Evolutionary conservation across 164 flowering plant species (phyloP).

Genomic region (Vitis cinerea): DNA sequence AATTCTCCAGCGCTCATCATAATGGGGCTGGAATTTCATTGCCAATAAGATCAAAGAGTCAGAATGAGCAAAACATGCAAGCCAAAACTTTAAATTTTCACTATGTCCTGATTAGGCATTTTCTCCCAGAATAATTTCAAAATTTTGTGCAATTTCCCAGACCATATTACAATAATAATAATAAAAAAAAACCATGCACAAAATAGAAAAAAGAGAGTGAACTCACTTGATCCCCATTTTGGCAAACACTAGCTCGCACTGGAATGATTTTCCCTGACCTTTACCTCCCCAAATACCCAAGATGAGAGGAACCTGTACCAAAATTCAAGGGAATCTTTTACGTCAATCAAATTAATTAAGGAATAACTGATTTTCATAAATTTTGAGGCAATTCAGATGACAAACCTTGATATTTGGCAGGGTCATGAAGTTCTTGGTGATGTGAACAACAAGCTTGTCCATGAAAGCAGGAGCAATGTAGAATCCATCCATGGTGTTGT

Average conservation of each 20-base stretch:
- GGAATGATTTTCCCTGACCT: constrained; percentile 71
- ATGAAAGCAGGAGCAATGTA: constrained; percentile 69
- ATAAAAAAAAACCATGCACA: no score
- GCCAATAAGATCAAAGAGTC: neutral
- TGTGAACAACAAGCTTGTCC: constrained; percentile 67
- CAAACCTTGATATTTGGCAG: constrained; percentile 60
- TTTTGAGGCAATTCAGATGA: no score
- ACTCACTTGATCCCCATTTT: constrained; percentile 48
- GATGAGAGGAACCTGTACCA: constrained; percentile 53
- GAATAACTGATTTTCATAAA: no score
- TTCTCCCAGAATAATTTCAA: no score
- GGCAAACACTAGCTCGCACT: constrained; percentile 58
- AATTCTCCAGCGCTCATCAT: constrained; percentile 58
- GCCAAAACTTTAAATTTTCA: neutral
- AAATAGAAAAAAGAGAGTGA: neutral
- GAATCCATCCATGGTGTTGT: constrained; percentile 52
- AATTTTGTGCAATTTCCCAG: no score
- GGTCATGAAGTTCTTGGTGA: constrained; percentile 55
- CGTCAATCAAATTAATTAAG: no score
- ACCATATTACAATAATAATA: no score
- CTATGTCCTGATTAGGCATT: no score
- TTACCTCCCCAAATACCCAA: constrained; percentile 68
- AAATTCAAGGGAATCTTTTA: no score
- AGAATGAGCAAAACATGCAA: neutral
- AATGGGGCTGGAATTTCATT: constrained; percentile 34